These are phyloP conservation scores for Chrysopogon serrulatus DNA, from an alignment of 176 grass and related monocot genomes.

Conservation along the genomic window DNA sequence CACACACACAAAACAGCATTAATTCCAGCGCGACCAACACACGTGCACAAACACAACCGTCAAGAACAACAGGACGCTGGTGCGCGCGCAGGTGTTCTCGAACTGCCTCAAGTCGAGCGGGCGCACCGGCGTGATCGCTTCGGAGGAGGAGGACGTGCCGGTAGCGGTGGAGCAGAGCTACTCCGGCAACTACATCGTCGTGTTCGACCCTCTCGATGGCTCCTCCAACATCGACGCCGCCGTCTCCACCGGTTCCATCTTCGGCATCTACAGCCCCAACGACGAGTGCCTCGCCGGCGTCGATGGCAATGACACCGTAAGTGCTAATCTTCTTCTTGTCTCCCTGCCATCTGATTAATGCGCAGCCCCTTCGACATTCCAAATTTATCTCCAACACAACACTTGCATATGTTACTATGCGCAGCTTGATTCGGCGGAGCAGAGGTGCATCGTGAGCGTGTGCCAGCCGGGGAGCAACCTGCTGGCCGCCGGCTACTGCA, in stretches of 20 bases:
- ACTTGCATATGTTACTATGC: too few relatives aligned
- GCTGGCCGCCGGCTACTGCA: conserved; percentile 92
- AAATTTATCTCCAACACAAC: background rate
- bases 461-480: conserved; percentile 97
- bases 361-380: too few relatives aligned
- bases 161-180: conserved; percentile 95
- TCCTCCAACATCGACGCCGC: conserved; percentile 99
- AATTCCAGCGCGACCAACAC: background rate
- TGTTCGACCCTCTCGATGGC: conserved; percentile 94
- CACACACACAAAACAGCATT: background rate
- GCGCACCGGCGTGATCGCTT: conserved; percentile 92
- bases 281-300: conserved; percentile 82
- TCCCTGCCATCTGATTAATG: background rate
- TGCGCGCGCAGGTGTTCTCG: conserved; percentile 75
- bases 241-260: conserved; percentile 98
- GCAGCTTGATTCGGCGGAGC: conserved; percentile 66
- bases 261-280: conserved; percentile 94
- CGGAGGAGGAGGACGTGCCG: conserved; percentile 96
- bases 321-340: background rate
- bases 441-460: conserved; percentile 95
- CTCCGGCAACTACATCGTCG: conserved; percentile 97
- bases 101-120: conserved; percentile 93
- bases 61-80: background rate
- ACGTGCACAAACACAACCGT: background rate
- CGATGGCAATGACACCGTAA: conserved; percentile 43